These are phyloP conservation scores for Meyerozyma carpophila DNA, from an alignment of 1,139 yeast genomes.

Conservation along the genomic window DNA sequence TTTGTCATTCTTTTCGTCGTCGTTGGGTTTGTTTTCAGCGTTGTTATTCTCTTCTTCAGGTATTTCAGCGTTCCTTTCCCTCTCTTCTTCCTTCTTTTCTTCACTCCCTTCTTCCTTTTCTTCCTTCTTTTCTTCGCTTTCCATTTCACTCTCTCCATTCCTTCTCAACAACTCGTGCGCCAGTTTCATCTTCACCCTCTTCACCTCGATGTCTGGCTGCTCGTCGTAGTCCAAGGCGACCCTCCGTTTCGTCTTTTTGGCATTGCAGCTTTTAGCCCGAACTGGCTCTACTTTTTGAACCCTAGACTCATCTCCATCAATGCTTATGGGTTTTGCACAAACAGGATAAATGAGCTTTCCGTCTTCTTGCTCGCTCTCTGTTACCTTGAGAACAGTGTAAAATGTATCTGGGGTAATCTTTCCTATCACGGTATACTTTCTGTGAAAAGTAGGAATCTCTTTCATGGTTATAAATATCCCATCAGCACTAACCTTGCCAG, in stretches of 20 bases:
- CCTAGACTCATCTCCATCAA: neutral
- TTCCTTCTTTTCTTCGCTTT: neutral
- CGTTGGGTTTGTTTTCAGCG: too few species aligned
- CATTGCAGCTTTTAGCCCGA: neutral
- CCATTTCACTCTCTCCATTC: neutral
- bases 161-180: neutral
- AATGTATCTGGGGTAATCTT: conserved; percentile 56
- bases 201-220: neutral
- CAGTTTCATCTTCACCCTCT: neutral
- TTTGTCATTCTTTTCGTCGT: neutral
- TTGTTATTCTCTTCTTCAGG: too few species aligned
- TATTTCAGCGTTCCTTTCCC: too few species aligned
- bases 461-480: conserved; percentile 52
- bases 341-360: conserved; percentile 49
- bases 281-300: neutral
- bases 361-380: conserved; percentile 43
- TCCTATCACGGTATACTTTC: conserved; percentile 55
- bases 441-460: conserved; percentile 40
- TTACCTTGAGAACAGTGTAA: conserved; percentile 48
- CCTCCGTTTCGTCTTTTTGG: neutral
- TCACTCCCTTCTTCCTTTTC: neutral
- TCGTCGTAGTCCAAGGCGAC: neutral
- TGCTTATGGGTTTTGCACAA: neutral
- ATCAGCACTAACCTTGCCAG: conserved; percentile 25
- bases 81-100: neutral